Evolutionary conservation across 805 yeast genomes (phyloP), one percentile per base, ranked within the genome.

Genomic region (Myxozyma lipomycoides): DNA sequence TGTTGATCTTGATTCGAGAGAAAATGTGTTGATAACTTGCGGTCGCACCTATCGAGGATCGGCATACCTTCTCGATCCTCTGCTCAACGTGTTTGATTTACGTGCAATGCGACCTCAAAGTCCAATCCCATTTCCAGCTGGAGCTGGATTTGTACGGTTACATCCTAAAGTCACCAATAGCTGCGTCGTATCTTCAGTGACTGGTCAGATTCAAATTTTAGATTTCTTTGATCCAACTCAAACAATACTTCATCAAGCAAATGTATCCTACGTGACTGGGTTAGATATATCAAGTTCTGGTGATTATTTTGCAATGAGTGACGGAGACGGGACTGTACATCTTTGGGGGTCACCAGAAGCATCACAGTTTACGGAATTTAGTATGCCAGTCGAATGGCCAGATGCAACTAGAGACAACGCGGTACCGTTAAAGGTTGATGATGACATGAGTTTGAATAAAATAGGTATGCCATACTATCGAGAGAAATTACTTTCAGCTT

Each of bases 381-480:
- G 75, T 25, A 64, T 67, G 1, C 78, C 79, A 2, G 67, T 84
- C 15, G 84, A 78, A 34, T 82, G 77, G 49, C 85, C 90, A 0
- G 76, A 74, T 47, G 64, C 71, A 23, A 37, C 43, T 4, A 9
- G 43, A 21, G 51, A 52, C 34, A 25, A 46, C 10, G 10, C 32
- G 18, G 34, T 52, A 2, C 22, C 32, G 2, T 37, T 52, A 6
- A 43, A 44, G n/a, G 46, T 47, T n/a, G 45, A 43, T 9, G 55
- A 56, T 24, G 52, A 44, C 4, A 38, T 46, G 2, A 89, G 96
- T 0, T 72, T 91, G 49, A 83, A 81, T 43, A 64, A 79, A 1
- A 73, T 93, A 1, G 97, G 96, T 7, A 70, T 93, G 78, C 98
- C 98, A 0, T 87, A 82, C 61, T 93, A 88, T 66, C 80, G 80